A percentile compares a stretch with the other conserved stretches of the same genome.
These are phyloP conservation scores for Neocallimastix lanati DNA, from an alignment of 192 early-diverging fungal genomes.

Conservation along the genomic window DNA sequence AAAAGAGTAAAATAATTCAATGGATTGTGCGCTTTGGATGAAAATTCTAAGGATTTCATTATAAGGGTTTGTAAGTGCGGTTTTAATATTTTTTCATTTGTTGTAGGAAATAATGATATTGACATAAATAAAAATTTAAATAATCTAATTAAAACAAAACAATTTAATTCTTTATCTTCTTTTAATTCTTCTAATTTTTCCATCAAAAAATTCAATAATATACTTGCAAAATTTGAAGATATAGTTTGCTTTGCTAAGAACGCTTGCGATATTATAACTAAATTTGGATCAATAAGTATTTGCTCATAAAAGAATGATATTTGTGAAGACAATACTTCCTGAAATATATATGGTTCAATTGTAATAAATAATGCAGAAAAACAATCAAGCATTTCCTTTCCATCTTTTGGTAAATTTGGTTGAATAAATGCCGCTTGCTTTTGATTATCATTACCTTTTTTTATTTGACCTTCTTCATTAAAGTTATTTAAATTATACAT, in stretches of 20 bases:
- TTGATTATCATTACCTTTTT: neutral
- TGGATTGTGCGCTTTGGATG: constrained; percentile 65
- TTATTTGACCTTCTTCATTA: constrained; percentile 12
- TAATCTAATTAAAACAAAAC: constrained; percentile 62
- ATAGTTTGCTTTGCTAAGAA: constrained; percentile 65
- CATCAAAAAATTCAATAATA: constrained; percentile 57
- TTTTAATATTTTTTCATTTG: constrained; percentile 77
- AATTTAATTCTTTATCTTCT: constrained; percentile 36
- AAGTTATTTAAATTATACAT: constrained; percentile 53
- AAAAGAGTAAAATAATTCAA: constrained; percentile 84
- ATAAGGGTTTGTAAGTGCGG: constrained; percentile 87
- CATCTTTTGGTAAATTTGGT: constrained; percentile 37
- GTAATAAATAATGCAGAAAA: constrained; percentile 71
- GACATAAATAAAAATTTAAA: constrained; percentile 93
- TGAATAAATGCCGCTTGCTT: constrained; percentile 5
- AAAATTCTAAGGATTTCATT: constrained; percentile 64
- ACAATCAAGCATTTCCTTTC: constrained; percentile 78
- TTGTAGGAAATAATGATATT: constrained; percentile 72
- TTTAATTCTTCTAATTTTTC: constrained; percentile 60
- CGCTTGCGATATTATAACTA: constrained; percentile 71
- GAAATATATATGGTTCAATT: constrained; percentile 76
- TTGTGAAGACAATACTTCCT: constrained; percentile 85
- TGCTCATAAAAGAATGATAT: constrained; percentile 70
- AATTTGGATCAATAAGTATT: constrained; percentile 53
- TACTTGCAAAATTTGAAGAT: constrained; percentile 56